Conservation (phyloP, 2,329 filamentous ascomycete species). For the Fusarium algeriense region DNA sequence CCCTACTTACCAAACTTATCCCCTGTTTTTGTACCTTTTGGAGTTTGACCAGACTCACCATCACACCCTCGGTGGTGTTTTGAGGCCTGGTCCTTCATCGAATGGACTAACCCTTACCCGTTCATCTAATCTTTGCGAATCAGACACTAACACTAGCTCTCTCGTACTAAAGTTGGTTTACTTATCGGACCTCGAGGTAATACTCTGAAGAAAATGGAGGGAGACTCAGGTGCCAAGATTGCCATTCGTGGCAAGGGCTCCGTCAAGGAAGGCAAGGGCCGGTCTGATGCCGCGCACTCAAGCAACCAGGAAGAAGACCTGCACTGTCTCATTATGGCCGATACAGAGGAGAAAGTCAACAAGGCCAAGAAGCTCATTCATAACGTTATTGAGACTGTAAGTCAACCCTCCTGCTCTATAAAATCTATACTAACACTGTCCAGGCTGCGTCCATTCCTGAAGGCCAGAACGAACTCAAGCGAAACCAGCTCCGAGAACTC, state of each 20-base stretch:
- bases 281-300: constrained; percentile 97
- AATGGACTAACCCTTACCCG: constrained; percentile 47
- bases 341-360: constrained; percentile 99
- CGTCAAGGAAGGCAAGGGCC: constrained; percentile 99
- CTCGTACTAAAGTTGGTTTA: constrained; percentile 94
- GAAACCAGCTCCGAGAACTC: constrained; percentile 97
- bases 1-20: constrained; percentile 70
- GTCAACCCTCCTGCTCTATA: constrained; percentile 51
- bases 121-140: constrained; percentile 54
- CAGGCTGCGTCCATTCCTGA: constrained; percentile 98
- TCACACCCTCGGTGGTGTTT: constrained; percentile 50
- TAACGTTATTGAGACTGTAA: constrained; percentile 97
- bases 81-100: constrained; percentile 51
- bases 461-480: constrained; percentile 98
- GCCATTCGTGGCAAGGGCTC: constrained; percentile 99
- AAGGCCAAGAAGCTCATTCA: constrained; percentile 99
- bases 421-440: constrained; percentile 40
- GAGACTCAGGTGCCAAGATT: constrained; percentile 97
- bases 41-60: constrained; percentile 60
- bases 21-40: constrained; percentile 55
- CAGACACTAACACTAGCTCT: constrained; percentile 92
- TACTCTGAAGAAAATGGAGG: constrained; percentile 99
- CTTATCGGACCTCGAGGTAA: constrained; percentile 99
- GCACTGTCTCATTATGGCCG: constrained; percentile 99
- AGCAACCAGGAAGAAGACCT: constrained; percentile 99